Evolutionary conservation across 805 yeast species (phyloP).

Genomic region (Candida namnaoensis): DNA sequence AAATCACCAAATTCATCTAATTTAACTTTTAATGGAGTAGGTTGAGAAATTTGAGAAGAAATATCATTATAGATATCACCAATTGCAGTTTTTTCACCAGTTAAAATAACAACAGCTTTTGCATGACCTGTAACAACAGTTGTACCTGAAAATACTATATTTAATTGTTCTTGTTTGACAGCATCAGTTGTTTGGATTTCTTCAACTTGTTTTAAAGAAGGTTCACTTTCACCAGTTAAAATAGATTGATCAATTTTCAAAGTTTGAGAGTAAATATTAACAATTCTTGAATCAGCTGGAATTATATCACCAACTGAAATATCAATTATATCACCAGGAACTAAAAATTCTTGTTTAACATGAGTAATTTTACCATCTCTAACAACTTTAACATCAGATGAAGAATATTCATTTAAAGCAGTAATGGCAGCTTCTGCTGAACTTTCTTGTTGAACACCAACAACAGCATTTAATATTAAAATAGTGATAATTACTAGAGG

Average conservation of each 20-base stretch:
- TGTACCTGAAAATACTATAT: constrained; percentile 41
- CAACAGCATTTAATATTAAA: constrained; percentile 34
- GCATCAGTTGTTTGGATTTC: constrained; percentile 20
- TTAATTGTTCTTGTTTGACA: constrained; percentile 27
- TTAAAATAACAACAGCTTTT: constrained; percentile 34
- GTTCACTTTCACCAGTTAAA: constrained; percentile 38
- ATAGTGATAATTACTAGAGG: constrained; percentile 36
- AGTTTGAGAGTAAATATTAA: constrained; percentile 28
- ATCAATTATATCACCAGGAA: constrained; percentile 37
- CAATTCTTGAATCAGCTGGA: constrained; percentile 39
- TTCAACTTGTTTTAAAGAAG: constrained; percentile 26
- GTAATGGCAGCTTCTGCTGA: constrained; percentile 45
- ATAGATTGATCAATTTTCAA: constrained; percentile 36
- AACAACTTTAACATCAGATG: constrained; percentile 36
- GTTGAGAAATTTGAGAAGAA: constrained; percentile 27
- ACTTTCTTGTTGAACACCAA: constrained; percentile 41
- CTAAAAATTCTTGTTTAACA: constrained; percentile 32
- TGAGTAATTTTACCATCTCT: constrained; percentile 31
- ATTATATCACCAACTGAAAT: constrained; percentile 31
- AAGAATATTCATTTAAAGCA: constrained; percentile 35
- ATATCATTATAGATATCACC: constrained; percentile 37
- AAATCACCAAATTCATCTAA: constrained; percentile 29
- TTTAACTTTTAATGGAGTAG: constrained; percentile 28
- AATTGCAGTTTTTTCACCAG: constrained; percentile 39
- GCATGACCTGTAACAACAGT: constrained; percentile 34